Conservation (phyloP, 1,284 basidiomycete species). For the Ustilago trichophora region DNA sequence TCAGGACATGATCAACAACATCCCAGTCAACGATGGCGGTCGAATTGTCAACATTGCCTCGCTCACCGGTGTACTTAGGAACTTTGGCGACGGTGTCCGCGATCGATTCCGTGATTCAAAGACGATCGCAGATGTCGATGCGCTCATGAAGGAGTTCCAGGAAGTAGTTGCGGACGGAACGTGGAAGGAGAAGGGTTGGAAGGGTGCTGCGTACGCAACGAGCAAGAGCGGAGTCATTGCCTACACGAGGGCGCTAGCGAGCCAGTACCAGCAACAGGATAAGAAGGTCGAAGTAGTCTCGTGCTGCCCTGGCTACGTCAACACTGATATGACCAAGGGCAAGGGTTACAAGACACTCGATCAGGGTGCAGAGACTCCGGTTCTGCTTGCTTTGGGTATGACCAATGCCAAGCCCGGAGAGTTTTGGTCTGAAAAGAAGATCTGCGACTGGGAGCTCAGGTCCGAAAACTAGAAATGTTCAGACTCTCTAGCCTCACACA, state of each 20-base stretch:
- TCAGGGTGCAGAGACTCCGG: conserved; percentile 63
- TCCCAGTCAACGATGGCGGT: conserved; percentile 45
- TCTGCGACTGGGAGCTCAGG: conserved; percentile 22
- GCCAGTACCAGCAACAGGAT: conserved; percentile 38
- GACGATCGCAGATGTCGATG: conserved; percentile 43
- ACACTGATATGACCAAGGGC: conserved; percentile 60
- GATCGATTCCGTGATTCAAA: conserved; percentile 40
- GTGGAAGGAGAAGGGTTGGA: conserved; percentile 61
- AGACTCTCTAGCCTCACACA: not conserved
- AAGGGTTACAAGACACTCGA: conserved; percentile 57
- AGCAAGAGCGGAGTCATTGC: conserved; percentile 58
- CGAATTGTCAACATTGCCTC: conserved; percentile 58
- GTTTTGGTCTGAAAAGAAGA: conserved; percentile 41
- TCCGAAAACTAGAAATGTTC: not conserved
- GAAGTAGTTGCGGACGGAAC: conserved; percentile 46
- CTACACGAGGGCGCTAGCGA: conserved; percentile 48
- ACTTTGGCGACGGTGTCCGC: conserved; percentile 42
- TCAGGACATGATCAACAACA: conserved; percentile 46
- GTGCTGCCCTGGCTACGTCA: conserved; percentile 63
- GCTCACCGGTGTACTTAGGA: conserved; percentile 47
- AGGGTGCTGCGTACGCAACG: conserved; percentile 56
- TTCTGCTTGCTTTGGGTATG: conserved; percentile 52
- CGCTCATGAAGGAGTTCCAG: conserved; percentile 51
- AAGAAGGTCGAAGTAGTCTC: conserved; percentile 47
- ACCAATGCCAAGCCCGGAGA: conserved; percentile 42